phyloP scores from a whole-genome alignment of 805 yeast genomes.

The Ogataea trehalophila region DNA sequence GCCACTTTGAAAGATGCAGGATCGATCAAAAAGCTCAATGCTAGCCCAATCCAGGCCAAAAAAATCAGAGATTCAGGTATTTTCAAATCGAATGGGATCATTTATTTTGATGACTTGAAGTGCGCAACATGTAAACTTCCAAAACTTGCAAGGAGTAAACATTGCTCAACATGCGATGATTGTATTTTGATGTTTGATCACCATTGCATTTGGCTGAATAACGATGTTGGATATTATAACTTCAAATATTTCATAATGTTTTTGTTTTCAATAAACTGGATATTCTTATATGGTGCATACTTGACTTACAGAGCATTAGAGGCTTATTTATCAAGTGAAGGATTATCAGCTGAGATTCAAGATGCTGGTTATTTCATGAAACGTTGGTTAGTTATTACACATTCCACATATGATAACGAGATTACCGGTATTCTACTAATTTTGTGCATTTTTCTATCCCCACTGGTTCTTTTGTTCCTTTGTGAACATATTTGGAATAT shows the following conservation, averaged over 20 bases:
- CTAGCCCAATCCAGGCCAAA: slow-evolving; percentile 2
- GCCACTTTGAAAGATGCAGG: slow-evolving; percentile 45
- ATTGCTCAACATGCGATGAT: slow-evolving; percentile 63
- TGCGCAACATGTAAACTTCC: slow-evolving; percentile 55
- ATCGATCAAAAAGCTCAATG: slow-evolving; percentile 13
- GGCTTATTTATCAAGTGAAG: slow-evolving; percentile 2
- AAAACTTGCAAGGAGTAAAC: slow-evolving; percentile 73
- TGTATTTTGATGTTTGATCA: slow-evolving; percentile 66
- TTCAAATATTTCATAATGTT: slow-evolving; percentile 44
- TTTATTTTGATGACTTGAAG: slow-evolving; percentile 33
- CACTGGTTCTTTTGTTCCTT: slow-evolving; percentile 36
- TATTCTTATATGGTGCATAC: slow-evolving; percentile 38
- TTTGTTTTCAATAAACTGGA: slow-evolving; percentile 30
- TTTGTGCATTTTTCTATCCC: slow-evolving; percentile 34
- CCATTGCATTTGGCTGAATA: slow-evolving; percentile 52
- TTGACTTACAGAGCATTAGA: slow-evolving; percentile 29
- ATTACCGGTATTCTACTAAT: slow-evolving; percentile 39
- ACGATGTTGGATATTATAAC: slow-evolving; percentile 50
- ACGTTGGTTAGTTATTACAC: slow-evolving; percentile 23
- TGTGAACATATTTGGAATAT: slow-evolving; percentile 40
- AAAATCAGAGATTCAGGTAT: neutral
- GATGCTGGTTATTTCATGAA: slow-evolving; percentile 9
- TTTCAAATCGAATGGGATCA: neutral
- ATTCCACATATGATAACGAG: slow-evolving; percentile 31
- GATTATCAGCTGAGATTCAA: slow-evolving; percentile 16